Evolutionary conservation across 1,284 basidiomycete species (phyloP).

Genomic region (Ceratobasidium theobromae): DNA sequence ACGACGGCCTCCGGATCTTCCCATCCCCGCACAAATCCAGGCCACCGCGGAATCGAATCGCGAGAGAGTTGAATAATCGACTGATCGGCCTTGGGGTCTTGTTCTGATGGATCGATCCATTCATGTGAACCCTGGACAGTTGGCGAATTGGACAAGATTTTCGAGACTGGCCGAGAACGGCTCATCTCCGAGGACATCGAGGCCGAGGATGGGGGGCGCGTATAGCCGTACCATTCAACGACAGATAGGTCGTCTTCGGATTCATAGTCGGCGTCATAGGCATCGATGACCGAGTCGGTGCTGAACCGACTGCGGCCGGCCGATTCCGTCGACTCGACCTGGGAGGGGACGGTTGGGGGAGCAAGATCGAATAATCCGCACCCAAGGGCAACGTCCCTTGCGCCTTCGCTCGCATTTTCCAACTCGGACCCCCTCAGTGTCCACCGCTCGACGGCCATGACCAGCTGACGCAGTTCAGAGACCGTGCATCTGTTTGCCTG

Average conservation of each 20-base stretch:
- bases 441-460: conserved; percentile 64
- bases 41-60: conserved; percentile 23
- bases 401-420: conserved; percentile 41
- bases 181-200: conserved; percentile 7
- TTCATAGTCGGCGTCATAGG: background rate
- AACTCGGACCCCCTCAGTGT: conserved; percentile 62
- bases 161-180: conserved; percentile 14
- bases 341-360: background rate
- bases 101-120: background rate
- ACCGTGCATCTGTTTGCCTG: conserved; percentile 61
- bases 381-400: conserved; percentile 30
- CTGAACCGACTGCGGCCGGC: conserved; percentile 20
- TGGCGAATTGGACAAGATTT: conserved; percentile 25
- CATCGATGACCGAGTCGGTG: conserved; percentile 18
- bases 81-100: background rate
- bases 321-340: conserved; percentile 7
- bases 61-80: background rate
- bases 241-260: conserved; percentile 2
- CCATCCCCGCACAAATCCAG: conserved; percentile 18
- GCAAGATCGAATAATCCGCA: conserved; percentile 13
- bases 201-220: background rate
- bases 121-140: background rate
- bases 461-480: conserved; percentile 58
- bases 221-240: conserved; percentile 20
- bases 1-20: background rate